A percentile compares a stretch with the other conserved stretches of the same genome.
Conservation (phyloP, 768 basidiomycete genomes). For the Tricholoma matsutake region DNA sequence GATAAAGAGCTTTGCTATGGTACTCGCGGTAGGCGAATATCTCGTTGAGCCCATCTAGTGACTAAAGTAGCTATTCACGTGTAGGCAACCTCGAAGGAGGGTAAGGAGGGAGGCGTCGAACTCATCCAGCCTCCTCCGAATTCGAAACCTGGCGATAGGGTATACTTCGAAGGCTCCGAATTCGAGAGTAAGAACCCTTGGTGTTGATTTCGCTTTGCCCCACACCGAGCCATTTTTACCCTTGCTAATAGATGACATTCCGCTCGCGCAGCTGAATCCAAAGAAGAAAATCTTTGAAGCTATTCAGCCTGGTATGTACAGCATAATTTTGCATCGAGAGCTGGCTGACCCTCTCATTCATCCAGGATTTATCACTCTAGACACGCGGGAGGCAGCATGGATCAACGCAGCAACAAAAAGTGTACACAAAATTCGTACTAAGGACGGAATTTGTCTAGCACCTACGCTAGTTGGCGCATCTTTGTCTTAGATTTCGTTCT, state of each 20-base stretch:
- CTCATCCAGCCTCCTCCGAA: constrained; percentile 84
- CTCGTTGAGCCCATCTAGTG: neutral
- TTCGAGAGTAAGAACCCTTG: constrained; percentile 61
- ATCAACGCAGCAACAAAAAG: constrained; percentile 76
- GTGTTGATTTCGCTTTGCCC: neutral
- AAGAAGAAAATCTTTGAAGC: constrained; percentile 99
- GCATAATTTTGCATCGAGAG: neutral
- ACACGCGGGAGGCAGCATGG: constrained; percentile 90
- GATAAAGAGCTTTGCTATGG: constrained; percentile 98
- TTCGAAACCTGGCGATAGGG: constrained; percentile 85
- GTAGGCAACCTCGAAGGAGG: constrained; percentile 87
- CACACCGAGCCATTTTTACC: neutral
- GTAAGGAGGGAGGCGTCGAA: constrained; percentile 88
- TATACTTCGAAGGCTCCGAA: constrained; percentile 92
- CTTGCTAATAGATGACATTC: constrained; percentile 46
- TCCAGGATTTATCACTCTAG: constrained; percentile 83
- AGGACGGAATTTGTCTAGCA: constrained; percentile 76
- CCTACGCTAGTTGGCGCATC: constrained; percentile 86
- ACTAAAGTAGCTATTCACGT: neutral
- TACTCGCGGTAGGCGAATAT: constrained; percentile 70
- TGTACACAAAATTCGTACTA: constrained; percentile 83
- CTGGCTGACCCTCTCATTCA: constrained; percentile 1
- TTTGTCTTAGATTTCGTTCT: constrained; percentile 59
- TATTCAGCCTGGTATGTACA: constrained; percentile 73
- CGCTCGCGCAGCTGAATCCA: constrained; percentile 87